Percentiles rank a stretch among this genome's conserved stretches.
phyloP scores from a whole-genome alignment of 176 grass and related monocot species.

The Rhynchospora pubera region DNA sequence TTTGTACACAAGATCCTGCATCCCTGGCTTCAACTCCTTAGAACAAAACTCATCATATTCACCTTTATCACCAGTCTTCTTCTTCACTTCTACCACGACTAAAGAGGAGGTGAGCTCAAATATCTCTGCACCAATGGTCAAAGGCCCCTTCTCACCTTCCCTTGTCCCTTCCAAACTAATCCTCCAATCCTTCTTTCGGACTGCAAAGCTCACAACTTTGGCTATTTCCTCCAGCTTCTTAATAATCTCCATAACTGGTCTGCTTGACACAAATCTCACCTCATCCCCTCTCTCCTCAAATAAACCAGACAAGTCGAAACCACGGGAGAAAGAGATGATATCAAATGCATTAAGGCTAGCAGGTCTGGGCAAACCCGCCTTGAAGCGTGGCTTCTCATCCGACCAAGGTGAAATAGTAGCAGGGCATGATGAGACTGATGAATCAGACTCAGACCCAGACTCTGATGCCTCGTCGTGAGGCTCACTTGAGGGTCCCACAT shows the following conservation, averaged over 20 bases:
- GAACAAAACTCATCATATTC: conserved; percentile 93
- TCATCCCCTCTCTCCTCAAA: conserved; percentile 84
- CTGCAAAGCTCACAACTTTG: conserved; percentile 55
- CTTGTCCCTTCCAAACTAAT: conserved; percentile 89
- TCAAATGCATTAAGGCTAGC: conserved; percentile 89
- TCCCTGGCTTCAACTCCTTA: conserved; percentile 83
- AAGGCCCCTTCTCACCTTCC: conserved; percentile 74
- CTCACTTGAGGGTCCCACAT: conserved; percentile 17
- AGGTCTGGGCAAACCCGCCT: conserved; percentile 38
- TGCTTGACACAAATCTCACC: conserved; percentile 66
- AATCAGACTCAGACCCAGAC: conserved; percentile 86
- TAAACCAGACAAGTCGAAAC: conserved; percentile 80
- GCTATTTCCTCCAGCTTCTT: conserved; percentile 89
- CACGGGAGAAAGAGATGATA: conserved; percentile 89
- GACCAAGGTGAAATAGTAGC: conserved; percentile 50
- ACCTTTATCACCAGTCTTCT: conserved; percentile 68
- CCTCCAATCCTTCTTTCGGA: conserved; percentile 77
- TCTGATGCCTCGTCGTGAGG: conserved; percentile 37
- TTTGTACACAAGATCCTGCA: conserved; percentile 60
- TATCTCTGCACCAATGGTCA: conserved; percentile 85
- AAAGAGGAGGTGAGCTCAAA: conserved; percentile 84
- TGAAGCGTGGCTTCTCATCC: conserved; percentile 33
- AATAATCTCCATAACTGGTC: conserved; percentile 57
- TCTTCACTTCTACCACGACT: conserved; percentile 90
- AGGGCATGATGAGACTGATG: conserved; percentile 67